Evolutionary conservation across 257 asterid genomes (phyloP).

Genomic region (Mitragyna speciosa): DNA sequence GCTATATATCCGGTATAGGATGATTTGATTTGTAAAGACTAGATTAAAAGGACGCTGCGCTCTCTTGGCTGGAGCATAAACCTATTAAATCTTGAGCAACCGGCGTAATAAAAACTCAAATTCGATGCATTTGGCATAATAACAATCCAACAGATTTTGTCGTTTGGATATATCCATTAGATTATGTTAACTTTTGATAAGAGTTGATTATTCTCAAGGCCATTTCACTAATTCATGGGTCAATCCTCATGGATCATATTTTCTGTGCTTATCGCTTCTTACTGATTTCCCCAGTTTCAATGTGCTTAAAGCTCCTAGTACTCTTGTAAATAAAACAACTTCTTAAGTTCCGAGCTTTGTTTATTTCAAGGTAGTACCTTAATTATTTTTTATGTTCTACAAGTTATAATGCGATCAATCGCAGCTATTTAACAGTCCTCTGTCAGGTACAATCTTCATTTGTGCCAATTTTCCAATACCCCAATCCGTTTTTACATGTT

Average conservation of each 20-base stretch:
- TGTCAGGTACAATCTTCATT: background rate
- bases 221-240: background rate
- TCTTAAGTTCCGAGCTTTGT: background rate
- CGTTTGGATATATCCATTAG: background rate
- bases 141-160: background rate
- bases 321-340: background rate
- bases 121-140: background rate
- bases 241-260: background rate
- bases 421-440: background rate
- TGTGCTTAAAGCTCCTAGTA: background rate
- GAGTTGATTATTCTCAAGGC: background rate
- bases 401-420: background rate
- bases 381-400: background rate
- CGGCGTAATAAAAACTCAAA: background rate
- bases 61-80: background rate
- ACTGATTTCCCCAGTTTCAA: background rate
- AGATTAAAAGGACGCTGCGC: background rate
- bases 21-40: background rate
- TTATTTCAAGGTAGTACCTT: background rate
- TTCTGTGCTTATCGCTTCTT: background rate
- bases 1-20: background rate
- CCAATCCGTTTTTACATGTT: background rate
- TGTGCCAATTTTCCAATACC: background rate
- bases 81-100: background rate
- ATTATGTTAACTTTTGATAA: background rate